These are phyloP conservation scores for Colletotrichum phormii DNA, from an alignment of 2,329 filamentous ascomycete species.

Conservation along the genomic window DNA sequence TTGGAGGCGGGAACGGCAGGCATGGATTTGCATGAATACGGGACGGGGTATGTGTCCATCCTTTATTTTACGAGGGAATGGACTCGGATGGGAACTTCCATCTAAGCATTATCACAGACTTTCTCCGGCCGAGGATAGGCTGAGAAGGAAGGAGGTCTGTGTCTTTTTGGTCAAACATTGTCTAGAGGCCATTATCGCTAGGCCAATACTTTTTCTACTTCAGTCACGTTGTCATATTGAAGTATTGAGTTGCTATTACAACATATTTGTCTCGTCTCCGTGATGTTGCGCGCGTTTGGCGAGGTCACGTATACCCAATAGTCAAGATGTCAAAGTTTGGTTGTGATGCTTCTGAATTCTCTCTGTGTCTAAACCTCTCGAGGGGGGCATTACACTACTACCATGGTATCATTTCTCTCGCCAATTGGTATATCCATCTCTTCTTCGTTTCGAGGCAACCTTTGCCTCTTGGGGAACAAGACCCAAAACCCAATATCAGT, in stretches of 20 bases:
- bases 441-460: too few species aligned
- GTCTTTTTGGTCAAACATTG: neutral
- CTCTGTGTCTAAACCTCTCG: neutral
- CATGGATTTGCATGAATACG: neutral
- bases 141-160: neutral
- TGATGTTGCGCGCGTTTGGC: neutral
- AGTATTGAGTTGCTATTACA: neutral
- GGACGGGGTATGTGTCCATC: neutral
- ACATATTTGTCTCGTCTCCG: neutral
- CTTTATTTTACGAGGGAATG: neutral
- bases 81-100: neutral
- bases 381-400: neutral
- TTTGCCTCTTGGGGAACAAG: neutral
- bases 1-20: neutral
- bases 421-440: neutral
- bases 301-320: neutral
- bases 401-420: neutral
- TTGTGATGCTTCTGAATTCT: neutral
- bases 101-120: neutral
- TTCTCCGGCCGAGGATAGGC: neutral
- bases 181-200: neutral
- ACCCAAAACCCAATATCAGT: neutral
- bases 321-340: neutral
- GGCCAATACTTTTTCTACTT: neutral
- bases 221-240: neutral